Conservation (phyloP, 805 yeast genomes). For the Hanseniaspora occidentalis region DNA sequence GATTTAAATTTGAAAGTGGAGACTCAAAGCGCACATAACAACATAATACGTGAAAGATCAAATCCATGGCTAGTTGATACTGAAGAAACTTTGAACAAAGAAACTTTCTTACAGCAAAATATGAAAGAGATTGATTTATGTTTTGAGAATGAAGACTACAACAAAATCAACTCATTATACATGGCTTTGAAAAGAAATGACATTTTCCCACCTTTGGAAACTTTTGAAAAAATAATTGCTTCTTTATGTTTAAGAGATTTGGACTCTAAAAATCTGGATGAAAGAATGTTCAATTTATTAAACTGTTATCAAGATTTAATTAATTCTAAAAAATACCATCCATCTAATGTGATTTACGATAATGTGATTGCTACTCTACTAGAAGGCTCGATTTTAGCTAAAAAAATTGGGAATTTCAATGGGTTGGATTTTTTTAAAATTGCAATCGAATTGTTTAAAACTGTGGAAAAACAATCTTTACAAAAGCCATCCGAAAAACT, state of each 20-base stretch:
- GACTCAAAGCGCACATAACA: no score
- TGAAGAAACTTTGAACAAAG: constrained; percentile 20
- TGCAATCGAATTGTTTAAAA: constrained; percentile 35
- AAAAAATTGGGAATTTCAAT: constrained; percentile 24
- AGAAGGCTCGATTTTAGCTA: constrained; percentile 34
- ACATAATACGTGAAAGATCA: no score
- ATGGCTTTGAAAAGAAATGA: constrained; percentile 30
- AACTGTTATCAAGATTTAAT: constrained; percentile 60
- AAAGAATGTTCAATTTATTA: constrained; percentile 46
- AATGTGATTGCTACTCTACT: constrained; percentile 39
- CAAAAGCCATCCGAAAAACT: constrained; percentile 33
- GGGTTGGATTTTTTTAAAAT: constrained; percentile 37
- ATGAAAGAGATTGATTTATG: constrained; percentile 21
- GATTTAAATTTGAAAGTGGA: no score
- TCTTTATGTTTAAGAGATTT: constrained; percentile 41
- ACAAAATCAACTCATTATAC: constrained; percentile 28
- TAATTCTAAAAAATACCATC: constrained; percentile 35
- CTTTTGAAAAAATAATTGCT: constrained; percentile 41
- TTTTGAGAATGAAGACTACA: constrained; percentile 16
- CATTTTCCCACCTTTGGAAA: constrained; percentile 36
- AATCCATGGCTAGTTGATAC: constrained; percentile 21
- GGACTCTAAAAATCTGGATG: constrained; percentile 42
- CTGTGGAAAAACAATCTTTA: constrained; percentile 28
- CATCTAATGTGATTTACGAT: constrained; percentile 42
- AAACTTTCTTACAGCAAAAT: constrained; percentile 22